phyloP scores from a whole-genome alignment of 2,329 filamentous ascomycete genomes.

The Cladophialophora carrionii region DNA sequence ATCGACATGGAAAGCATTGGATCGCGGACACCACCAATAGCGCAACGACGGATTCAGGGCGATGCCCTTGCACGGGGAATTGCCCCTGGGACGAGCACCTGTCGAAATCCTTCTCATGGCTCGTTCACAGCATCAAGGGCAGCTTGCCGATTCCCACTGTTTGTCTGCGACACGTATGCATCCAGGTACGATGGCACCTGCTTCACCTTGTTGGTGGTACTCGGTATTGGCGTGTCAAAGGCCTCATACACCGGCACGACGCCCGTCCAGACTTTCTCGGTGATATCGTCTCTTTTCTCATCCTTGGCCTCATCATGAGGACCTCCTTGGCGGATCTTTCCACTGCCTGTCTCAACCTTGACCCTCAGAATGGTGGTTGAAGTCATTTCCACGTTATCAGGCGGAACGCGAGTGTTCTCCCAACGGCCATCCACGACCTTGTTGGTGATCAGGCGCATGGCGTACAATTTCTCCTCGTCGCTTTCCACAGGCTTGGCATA shows the following conservation, averaged over 20 bases:
- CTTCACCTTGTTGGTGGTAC: conserved; percentile 61
- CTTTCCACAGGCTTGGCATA: conserved; percentile 70
- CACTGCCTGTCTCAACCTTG: conserved; percentile 69
- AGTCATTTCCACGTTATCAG: conserved; percentile 72
- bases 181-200: conserved; percentile 66
- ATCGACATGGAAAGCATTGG: background rate
- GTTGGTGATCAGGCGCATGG: conserved; percentile 78
- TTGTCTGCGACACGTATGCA: conserved; percentile 56
- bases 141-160: conserved; percentile 40
- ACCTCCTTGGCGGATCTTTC: conserved; percentile 70
- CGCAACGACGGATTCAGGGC: background rate
- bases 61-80: background rate
- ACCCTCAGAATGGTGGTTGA: conserved; percentile 74
- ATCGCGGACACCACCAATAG: background rate
- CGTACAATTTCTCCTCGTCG: conserved; percentile 71
- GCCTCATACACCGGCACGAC: conserved; percentile 67
- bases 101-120: conserved; percentile 13
- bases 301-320: conserved; percentile 66
- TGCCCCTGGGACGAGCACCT: background rate
- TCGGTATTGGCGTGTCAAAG: conserved; percentile 66
- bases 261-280: conserved; percentile 60
- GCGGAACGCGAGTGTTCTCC: conserved; percentile 69
- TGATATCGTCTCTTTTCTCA: conserved; percentile 53
- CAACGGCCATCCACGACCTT: conserved; percentile 71
- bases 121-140: conserved; percentile 34